Base-by-base conservation (phyloP, 129 eudicot species). In the Mikania micrantha region DNA sequence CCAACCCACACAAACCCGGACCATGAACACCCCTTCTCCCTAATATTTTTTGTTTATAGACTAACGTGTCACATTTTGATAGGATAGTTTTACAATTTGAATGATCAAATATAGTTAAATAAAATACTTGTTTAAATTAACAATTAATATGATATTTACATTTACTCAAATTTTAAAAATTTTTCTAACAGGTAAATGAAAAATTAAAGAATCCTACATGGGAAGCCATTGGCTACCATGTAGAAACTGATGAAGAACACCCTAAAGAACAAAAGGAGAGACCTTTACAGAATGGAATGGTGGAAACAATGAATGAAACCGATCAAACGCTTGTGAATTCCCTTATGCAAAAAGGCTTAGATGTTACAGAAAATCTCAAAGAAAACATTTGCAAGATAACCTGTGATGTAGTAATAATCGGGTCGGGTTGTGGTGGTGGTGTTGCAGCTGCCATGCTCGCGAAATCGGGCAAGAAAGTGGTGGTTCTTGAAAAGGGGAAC, bases 341-440 rank as follows among this genome's bases (percentile, higher is more conserved):
- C 7, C 87, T 92, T 9, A 20, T 73, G 10, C 62, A 76, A 15
- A 88, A 85, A 70, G 95, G 91, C 68, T 83, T 92, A 0, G 28
- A 59, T 10, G 95, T 85, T 34, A 78, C 71, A 0, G 80, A 85
- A 67, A 77, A 80, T 29, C 76, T 74, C 24, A 58, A 76, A 47
- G 40, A 75, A 28, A 75, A 84, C 38, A 27, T 54, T 4, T 84
- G 72, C 84, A 80, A 60, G 25, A 74, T 92, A 57, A 66, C 77
- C 78, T 92, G 98, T 49, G 98, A 92, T 49, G 95, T 76, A 32
- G 98, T 92, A 19, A 82, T 92, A 20, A 84, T 92, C 4, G 98
- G 98, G 17, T 92, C 98, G 0, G 98, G 98, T 50, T 83, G 86
- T 52, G 96, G 98, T 4, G 98, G 98, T 2, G 96, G 96, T 29